A percentile compares a stretch with the other conserved stretches of the same genome.
Evolutionary conservation across 2,329 filamentous ascomycete species (phyloP).

Genomic region (Alternaria angustiovoidea): DNA sequence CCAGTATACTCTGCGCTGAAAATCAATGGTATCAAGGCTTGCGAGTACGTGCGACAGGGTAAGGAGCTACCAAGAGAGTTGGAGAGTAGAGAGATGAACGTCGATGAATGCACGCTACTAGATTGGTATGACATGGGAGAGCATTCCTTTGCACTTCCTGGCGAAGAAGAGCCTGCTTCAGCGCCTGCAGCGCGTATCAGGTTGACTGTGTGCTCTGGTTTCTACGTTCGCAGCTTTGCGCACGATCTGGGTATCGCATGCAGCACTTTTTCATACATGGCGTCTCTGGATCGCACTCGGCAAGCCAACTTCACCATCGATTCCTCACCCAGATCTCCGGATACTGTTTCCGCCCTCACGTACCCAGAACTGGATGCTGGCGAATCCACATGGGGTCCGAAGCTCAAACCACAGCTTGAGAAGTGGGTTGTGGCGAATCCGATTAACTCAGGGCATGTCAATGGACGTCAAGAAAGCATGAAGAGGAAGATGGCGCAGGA

Average conservation of each 20-base stretch:
- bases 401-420: constrained; percentile 30
- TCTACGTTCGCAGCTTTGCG: constrained; percentile 46
- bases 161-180: constrained; percentile 13
- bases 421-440: constrained; percentile 37
- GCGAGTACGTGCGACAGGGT: constrained; percentile 38
- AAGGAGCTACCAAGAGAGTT: constrained; percentile 35
- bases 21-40: constrained; percentile 41
- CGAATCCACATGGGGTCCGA: constrained; percentile 34
- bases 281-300: constrained; percentile 31
- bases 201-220: constrained; percentile 40
- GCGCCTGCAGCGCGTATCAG: constrained; percentile 32
- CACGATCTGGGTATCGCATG: constrained; percentile 42
- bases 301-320: constrained; percentile 32
- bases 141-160: constrained; percentile 26
- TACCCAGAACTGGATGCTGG: constrained; percentile 34
- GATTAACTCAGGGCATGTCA: constrained; percentile 20
- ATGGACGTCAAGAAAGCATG: constrained; percentile 28
- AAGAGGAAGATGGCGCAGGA: constrained; percentile 22
- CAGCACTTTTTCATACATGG: constrained; percentile 35
- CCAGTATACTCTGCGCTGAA: constrained; percentile 44
- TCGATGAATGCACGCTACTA: constrained; percentile 39
- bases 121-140: constrained; percentile 33
- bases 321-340: constrained; percentile 7
- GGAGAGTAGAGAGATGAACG: constrained; percentile 38
- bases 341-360: constrained; percentile 24